Percentiles rank a stretch among this genome's conserved stretches.
phyloP scores from a whole-genome alignment of 352 stramenopile species.

The Thraustochytrium sp. region DNA sequence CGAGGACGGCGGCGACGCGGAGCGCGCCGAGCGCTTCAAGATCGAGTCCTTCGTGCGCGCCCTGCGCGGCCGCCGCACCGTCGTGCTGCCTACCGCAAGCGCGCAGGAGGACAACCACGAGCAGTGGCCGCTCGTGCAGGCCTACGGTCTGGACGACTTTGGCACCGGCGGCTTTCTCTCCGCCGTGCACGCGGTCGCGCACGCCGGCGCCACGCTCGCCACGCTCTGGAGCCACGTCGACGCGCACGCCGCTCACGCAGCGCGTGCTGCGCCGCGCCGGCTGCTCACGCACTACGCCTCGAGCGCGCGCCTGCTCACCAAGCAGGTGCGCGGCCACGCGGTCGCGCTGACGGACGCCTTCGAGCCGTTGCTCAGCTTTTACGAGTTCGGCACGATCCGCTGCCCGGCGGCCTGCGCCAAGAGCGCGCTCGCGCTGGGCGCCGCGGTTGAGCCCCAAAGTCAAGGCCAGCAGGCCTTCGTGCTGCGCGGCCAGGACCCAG shows the following conservation, averaged over 20 bases:
- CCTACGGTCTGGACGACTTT: slow-evolving; percentile 34
- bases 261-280: background rate
- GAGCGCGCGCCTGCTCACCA: background rate
- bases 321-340: background rate
- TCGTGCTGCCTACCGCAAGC: background rate
- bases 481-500: background rate
- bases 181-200: background rate
- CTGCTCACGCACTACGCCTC: background rate
- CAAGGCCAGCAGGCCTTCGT: background rate
- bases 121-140: slow-evolving; percentile 2
- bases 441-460: background rate
- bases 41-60: background rate
- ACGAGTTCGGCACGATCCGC: slow-evolving; percentile 27
- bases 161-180: slow-evolving; percentile 9
- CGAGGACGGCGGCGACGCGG: background rate
- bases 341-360: background rate
- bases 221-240: slow-evolving; percentile 34
- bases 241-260: background rate
- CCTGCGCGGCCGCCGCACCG: background rate
- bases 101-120: slow-evolving; percentile 23
- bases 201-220: background rate
- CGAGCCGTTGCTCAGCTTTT: slow-evolving; percentile 11
- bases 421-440: background rate
- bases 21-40: background rate
- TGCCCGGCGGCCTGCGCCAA: background rate